These are phyloP conservation scores for Leptoxyphium fumago DNA, from an alignment of 2,329 filamentous ascomycete genomes.

Conservation along the genomic window DNA sequence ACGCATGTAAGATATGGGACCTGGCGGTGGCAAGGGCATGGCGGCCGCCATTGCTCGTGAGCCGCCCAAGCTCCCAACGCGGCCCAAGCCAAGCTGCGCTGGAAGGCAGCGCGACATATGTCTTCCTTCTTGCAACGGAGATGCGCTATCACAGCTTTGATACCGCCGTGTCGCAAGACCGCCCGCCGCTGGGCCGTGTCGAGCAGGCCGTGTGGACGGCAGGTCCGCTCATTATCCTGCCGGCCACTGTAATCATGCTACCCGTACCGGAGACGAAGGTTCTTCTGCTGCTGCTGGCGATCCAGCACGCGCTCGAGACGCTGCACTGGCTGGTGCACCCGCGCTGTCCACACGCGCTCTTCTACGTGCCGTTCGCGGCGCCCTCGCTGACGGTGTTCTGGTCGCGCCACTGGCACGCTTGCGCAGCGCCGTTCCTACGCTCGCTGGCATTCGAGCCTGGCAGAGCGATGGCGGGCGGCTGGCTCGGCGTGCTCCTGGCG, in stretches of 20 bases:
- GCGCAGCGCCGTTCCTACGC: conserved; percentile 6
- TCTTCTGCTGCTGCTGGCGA: conserved; percentile 4
- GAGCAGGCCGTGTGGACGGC: conserved; percentile 1
- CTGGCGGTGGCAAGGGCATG: conserved; percentile 4
- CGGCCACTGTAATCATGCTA: conserved; percentile 2
- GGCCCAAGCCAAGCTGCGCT: background rate
- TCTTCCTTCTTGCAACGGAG: conserved; percentile 6
- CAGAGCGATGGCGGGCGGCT: conserved; percentile 1
- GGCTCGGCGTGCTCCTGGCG: conserved; percentile 6
- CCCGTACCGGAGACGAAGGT: conserved; percentile 2
- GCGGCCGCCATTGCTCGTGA: too few species aligned
- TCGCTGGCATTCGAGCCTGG: conserved; percentile 7
- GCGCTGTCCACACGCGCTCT: conserved; percentile 5
- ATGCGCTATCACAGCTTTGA: conserved; percentile 11
- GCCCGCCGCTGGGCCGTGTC: conserved; percentile 1
- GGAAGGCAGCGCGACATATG: conserved; percentile 2
- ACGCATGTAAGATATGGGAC: conserved; percentile 8
- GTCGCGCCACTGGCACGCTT: conserved; percentile 9
- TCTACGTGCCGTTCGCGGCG: conserved; percentile 9
- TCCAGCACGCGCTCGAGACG: conserved; percentile 6
- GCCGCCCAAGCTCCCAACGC: too few species aligned
- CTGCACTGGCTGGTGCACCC: conserved; percentile 7
- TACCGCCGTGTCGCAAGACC: conserved; percentile 5
- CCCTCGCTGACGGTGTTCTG: conserved; percentile 7
- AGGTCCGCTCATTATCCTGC: conserved; percentile 3